Base-by-base conservation (phyloP, 768 basidiomycete genomes). In the Termitomyces sp. region DNA sequence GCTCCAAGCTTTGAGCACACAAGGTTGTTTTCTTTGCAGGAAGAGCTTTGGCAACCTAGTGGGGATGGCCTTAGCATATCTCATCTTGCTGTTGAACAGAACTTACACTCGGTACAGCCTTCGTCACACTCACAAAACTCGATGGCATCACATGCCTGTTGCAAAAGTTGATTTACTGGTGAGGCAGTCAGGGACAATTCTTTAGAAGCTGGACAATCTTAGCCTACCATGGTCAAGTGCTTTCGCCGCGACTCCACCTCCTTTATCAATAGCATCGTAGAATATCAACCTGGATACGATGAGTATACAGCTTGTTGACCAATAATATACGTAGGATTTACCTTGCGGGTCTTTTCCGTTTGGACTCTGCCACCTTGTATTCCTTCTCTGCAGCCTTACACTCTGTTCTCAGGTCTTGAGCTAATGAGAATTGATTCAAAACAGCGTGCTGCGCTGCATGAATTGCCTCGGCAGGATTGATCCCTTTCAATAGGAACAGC, bases 391-490 rank as follows among this genome's bases (percentile, higher is more conserved):
- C 75, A 0, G 84, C 84, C 70, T 92, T 92, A 76, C 94, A 96
- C 69, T 96, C 94, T 2, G 93, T 94, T 61, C 77, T 81, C 38
- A 95, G 71, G 59, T 93, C 91, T 35, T 79, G 77, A 0, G 84
- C 81, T 64, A 94, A 75, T 5, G 84, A 77, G 66, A 92, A 93
- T 45, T 84, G 82, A 67, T 92, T 94, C 63, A 96, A 74, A 66
- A 94, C 81, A 0, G 91, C 91, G 69, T 96, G 94, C 65, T 88
- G 80, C 3, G 94, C 93, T 5, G 92, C 83, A 68, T 96, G 94
- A 52, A 96, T 92, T 0, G 88, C 90, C 53, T 84, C 93, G 0
- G 93, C 91, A 0, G 86, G 80, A 61, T 87, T 84, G 45, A 92
- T 80, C 5, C 74, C 75, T 64, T 87, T 85, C 12, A 65, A 63